phyloP scores from a whole-genome alignment of 139 green algal species.

The Klebsormidium nitens region DNA sequence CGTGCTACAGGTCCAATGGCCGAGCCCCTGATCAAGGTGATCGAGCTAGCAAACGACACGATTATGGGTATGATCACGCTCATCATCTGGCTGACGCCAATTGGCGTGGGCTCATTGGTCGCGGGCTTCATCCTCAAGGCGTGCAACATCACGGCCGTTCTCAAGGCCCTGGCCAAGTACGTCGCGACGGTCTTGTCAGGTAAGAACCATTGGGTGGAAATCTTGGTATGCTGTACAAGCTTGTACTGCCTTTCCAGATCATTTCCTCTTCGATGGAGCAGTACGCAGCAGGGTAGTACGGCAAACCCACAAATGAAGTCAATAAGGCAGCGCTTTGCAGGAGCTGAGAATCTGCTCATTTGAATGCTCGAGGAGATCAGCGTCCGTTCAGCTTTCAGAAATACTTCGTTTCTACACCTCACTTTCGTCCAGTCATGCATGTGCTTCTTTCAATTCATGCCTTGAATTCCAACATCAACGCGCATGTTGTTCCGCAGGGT shows the following conservation, averaged over 20 bases:
- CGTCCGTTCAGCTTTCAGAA: too few species aligned
- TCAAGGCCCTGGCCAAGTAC: constrained; percentile 48
- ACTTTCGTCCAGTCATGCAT: too few species aligned
- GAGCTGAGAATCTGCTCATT: constrained; percentile 5
- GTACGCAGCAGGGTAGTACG: too few species aligned
- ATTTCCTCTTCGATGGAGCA: too few species aligned
- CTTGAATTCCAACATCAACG: too few species aligned
- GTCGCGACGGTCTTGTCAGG: constrained; percentile 47
- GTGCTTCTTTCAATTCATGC: too few species aligned
- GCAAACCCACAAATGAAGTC: too few species aligned
- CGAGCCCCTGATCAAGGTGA: constrained; percentile 29
- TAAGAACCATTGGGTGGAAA: too few species aligned
- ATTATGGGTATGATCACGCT: constrained; percentile 53
- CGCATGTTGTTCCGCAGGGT: too few species aligned
- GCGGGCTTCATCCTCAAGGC: constrained; percentile 39
- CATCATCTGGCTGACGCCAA: constrained; percentile 45
- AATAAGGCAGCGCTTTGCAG: too few species aligned
- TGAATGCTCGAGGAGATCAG: not conserved
- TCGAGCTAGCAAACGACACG: constrained; percentile 44
- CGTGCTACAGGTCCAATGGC: constrained; percentile 11
- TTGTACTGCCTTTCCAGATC: constrained; percentile 34
- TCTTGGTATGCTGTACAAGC: constrained; percentile 46
- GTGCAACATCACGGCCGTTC: constrained; percentile 39
- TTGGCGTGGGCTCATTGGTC: constrained; percentile 52
- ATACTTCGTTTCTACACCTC: too few species aligned